These are phyloP conservation scores for Salvia hispanica DNA, from an alignment of 257 asterid species.

Conservation along the genomic window DNA sequence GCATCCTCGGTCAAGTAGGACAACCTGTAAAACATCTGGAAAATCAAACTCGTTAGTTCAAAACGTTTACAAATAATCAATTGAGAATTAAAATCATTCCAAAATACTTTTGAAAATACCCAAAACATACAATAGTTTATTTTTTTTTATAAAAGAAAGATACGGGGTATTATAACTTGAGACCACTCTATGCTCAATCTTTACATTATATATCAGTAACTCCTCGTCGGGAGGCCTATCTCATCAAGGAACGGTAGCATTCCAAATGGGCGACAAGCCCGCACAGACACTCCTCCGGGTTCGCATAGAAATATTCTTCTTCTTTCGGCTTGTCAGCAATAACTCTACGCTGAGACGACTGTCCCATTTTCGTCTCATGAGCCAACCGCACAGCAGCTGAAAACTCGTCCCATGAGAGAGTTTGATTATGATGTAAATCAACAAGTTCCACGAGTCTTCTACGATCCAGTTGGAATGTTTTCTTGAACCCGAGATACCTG, in stretches of 20 bases:
- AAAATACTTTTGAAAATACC: too few species aligned
- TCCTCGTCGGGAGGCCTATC: background rate
- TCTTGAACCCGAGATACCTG: constrained; percentile 85
- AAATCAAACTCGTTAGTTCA: too few species aligned
- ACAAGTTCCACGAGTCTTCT: constrained; percentile 68
- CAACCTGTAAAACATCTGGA: too few species aligned
- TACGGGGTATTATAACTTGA: constrained; percentile 23
- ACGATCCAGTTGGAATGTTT: constrained; percentile 73
- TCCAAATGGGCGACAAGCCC: constrained; percentile 42
- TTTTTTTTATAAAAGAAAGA: too few species aligned
- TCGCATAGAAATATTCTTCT: constrained; percentile 87
- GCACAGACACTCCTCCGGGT: constrained; percentile 84
- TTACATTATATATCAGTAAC: background rate
- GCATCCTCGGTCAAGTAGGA: too few species aligned
- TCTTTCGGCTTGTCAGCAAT: constrained; percentile 77
- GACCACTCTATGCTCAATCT: background rate
- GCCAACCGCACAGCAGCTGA: constrained; percentile 54
- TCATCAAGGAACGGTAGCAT: constrained; percentile 43
- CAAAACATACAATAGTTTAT: too few species aligned
- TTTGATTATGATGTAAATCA: constrained; percentile 71
- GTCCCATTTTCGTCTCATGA: constrained; percentile 74
- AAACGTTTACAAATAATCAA: too few species aligned
- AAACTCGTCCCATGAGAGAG: constrained; percentile 70
- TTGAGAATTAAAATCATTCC: too few species aligned
- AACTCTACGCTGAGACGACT: constrained; percentile 55